A percentile compares a stretch with the other conserved stretches of the same genome.
Conservation (phyloP, 345 rosid species). For the Conringia planisiliqua region DNA sequence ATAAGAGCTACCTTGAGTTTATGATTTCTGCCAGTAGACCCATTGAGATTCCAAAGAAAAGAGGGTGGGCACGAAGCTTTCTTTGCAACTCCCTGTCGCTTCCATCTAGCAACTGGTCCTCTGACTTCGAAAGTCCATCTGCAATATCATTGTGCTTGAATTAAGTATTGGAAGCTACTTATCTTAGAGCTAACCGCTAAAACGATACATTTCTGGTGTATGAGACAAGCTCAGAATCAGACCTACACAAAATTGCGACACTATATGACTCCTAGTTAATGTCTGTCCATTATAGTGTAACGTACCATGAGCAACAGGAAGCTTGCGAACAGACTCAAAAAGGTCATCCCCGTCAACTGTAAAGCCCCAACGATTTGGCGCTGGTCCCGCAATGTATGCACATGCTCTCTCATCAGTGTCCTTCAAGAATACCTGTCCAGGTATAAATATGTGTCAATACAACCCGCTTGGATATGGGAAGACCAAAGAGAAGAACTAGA, state of each 20-base stretch:
- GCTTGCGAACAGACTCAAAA: conserved; percentile 51
- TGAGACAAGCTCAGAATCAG: conserved; percentile 17
- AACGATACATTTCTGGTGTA: background rate
- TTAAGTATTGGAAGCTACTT: conserved; percentile 9
- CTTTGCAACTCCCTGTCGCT: conserved; percentile 40
- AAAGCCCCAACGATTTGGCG: conserved; percentile 99
- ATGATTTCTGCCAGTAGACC: conserved; percentile 94
- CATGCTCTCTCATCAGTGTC: conserved; percentile 99
- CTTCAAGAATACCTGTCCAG: conserved; percentile 80
- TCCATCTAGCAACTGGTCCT: conserved; percentile 38
- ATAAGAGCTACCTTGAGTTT: conserved; percentile 76
- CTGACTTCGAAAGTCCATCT: conserved; percentile 48
- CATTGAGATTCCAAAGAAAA: conserved; percentile 90
- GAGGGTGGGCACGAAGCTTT: conserved; percentile 79
- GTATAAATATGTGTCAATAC: conserved; percentile 20
- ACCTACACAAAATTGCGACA: background rate
- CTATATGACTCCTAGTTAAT: background rate
- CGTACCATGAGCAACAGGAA: conserved; percentile 56
- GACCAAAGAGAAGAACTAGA: background rate
- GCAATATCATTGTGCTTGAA: conserved; percentile 37
- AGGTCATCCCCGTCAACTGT: conserved; percentile 83
- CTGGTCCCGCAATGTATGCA: conserved; percentile 99
- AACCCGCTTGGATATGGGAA: background rate
- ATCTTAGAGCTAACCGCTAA: background rate
- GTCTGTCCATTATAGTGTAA: conserved; percentile 1